Percentiles rank a stretch among this genome's conserved stretches.
Evolutionary conservation across 2,329 filamentous ascomycete genomes (phyloP).

Genomic region (Cytospora paraplurivora): DNA sequence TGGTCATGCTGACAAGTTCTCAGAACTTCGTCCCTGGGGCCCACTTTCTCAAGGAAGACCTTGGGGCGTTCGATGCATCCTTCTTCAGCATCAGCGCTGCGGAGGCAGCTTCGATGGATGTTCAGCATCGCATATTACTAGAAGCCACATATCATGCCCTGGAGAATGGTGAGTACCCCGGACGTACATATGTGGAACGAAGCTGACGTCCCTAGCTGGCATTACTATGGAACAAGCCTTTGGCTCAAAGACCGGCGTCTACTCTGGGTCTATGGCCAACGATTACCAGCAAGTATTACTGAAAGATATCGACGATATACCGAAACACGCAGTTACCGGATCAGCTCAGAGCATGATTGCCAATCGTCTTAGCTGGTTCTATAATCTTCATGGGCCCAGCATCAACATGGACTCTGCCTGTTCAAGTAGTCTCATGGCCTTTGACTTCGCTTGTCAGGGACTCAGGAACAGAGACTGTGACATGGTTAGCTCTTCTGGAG

Average conservation of each 20-base stretch:
- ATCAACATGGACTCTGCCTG: constrained; percentile 44
- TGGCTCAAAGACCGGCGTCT: constrained; percentile 37
- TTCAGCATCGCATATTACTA: constrained; percentile 18
- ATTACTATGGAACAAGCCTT: constrained; percentile 32
- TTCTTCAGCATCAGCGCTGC: constrained; percentile 41
- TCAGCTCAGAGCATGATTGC: constrained; percentile 30
- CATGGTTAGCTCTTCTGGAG: neutral
- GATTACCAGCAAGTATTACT: constrained; percentile 34
- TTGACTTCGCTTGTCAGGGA: constrained; percentile 14
- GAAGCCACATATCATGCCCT: constrained; percentile 20
- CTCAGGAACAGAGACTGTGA: constrained; percentile 5
- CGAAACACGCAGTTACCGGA: constrained; percentile 39
- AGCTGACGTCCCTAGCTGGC: constrained; percentile 31
- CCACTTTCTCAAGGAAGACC: constrained; percentile 40
- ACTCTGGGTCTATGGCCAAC: constrained; percentile 37
- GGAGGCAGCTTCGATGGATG: constrained; percentile 20
- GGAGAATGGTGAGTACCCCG: constrained; percentile 20
- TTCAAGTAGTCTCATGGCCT: constrained; percentile 31
- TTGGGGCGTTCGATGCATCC: constrained; percentile 41
- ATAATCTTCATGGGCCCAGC: constrained; percentile 41
- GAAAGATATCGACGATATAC: constrained; percentile 31
- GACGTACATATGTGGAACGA: neutral
- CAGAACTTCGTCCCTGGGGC: constrained; percentile 21
- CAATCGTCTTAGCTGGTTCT: constrained; percentile 47
- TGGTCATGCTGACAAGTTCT: neutral